Percentiles rank a stretch among this genome's conserved stretches.
phyloP scores from a whole-genome alignment of 1,284 basidiomycete genomes.

The Apiotrichum akiyoshidainum region DNA sequence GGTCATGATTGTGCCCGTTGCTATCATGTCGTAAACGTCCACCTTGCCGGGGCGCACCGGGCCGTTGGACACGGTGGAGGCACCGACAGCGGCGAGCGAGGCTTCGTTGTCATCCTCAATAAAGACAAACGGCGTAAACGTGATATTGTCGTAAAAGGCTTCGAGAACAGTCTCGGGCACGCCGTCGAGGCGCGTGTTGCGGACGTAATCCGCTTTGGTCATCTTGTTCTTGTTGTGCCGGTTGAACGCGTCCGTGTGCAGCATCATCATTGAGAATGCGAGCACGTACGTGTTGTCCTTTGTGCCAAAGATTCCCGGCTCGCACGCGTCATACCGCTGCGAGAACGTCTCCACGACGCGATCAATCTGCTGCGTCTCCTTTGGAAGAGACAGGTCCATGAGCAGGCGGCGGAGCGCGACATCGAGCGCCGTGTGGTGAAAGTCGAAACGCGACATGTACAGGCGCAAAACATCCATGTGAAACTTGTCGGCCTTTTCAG shows the following conservation, averaged over 20 bases:
- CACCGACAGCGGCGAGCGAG: slow-evolving; percentile 13
- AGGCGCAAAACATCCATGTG: slow-evolving; percentile 66
- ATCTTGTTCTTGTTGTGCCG: slow-evolving; percentile 97
- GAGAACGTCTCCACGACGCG: slow-evolving; percentile 96
- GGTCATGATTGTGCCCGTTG: slow-evolving; percentile 66
- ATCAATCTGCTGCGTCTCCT: slow-evolving; percentile 98
- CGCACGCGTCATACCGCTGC: slow-evolving; percentile 75
- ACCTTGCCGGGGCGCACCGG: slow-evolving; percentile 57
- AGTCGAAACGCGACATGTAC: slow-evolving; percentile 78
- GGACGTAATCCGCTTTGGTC: slow-evolving; percentile 88
- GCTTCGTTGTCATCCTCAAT: slow-evolving; percentile 52
- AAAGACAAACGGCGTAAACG: slow-evolving; percentile 91
- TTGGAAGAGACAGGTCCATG: slow-evolving; percentile 85
- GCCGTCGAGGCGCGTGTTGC: slow-evolving; percentile 85
- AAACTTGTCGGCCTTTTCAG: slow-evolving; percentile 74
- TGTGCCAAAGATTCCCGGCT: slow-evolving; percentile 73
- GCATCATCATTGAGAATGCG: slow-evolving; percentile 97
- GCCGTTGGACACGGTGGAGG: background rate
- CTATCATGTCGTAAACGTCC: slow-evolving; percentile 89
- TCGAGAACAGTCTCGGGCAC: slow-evolving; percentile 79
- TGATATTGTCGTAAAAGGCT: slow-evolving; percentile 94
- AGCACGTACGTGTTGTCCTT: slow-evolving; percentile 93
- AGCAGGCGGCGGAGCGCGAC: slow-evolving; percentile 85
- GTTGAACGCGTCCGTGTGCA: slow-evolving; percentile 98
- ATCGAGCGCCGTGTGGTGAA: slow-evolving; percentile 75